A percentile compares a stretch with the other conserved stretches of the same genome.
Conservation (phyloP, 805 yeast genomes). For the Metschnikowia drakensbergensis region DNA sequence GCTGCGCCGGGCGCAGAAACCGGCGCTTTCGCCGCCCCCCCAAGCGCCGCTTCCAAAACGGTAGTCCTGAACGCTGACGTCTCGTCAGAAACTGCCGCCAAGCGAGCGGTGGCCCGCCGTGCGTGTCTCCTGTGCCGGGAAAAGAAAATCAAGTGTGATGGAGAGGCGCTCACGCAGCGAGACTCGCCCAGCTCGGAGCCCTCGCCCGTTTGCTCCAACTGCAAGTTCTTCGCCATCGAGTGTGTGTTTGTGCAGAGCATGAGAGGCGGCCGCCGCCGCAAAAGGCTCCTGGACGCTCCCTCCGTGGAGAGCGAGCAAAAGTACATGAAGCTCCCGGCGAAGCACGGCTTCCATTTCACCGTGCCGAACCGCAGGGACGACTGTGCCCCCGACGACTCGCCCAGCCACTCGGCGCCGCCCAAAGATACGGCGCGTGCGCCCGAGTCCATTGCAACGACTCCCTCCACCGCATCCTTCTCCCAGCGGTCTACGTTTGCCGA, state of each 20-base stretch:
- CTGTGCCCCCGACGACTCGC: too few relatives aligned
- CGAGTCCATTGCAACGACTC: background rate
- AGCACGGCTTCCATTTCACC: background rate
- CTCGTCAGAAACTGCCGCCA: background rate
- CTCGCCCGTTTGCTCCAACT: constrained; percentile 44
- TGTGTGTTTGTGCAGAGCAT: constrained; percentile 56
- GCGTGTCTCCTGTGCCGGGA: constrained; percentile 65
- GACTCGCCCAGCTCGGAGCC: background rate
- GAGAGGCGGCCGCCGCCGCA: constrained; percentile 54
- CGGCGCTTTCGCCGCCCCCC: too few relatives aligned
- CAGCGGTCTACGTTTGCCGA: background rate
- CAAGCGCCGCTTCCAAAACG: background rate
- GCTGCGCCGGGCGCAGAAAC: too few relatives aligned
- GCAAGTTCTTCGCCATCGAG: constrained; percentile 40
- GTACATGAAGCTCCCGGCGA: background rate
- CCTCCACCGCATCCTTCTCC: background rate
- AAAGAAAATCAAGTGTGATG: constrained; percentile 64
- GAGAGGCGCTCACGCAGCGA: constrained; percentile 33
- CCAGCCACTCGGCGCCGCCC: background rate
- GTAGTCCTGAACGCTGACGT: background rate
- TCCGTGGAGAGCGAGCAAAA: background rate
- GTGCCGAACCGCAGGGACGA: too few relatives aligned
- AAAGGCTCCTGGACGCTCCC: constrained; percentile 10
- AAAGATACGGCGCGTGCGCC: background rate
- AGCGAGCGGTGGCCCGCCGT: constrained; percentile 51